These are phyloP conservation scores for Kingdonia uniflora DNA, from an alignment of 164 flowering plant genomes.

Conservation along the genomic window DNA sequence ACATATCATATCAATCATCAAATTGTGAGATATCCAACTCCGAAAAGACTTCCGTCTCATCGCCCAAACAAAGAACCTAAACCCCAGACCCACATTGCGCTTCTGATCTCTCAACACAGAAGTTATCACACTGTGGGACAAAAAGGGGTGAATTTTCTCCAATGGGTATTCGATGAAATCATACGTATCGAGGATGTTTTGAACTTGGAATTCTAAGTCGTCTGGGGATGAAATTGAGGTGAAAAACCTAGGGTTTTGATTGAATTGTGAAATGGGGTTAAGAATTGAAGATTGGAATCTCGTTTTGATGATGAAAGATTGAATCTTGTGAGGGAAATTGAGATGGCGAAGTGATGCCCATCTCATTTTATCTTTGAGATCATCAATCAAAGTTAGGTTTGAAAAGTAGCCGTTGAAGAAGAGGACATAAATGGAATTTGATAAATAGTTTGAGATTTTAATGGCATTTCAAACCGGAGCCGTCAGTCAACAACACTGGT, in stretches of 20 bases:
- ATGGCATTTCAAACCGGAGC: too few relatives aligned
- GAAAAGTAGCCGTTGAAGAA: too few relatives aligned
- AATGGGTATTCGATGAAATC: constrained; percentile 36
- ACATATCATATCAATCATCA: constrained; percentile 34
- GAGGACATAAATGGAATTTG: too few relatives aligned
- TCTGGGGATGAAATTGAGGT: background rate
- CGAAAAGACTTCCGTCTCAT: constrained; percentile 21
- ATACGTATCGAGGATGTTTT: constrained; percentile 19
- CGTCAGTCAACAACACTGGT: too few relatives aligned
- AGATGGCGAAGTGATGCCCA: too few relatives aligned
- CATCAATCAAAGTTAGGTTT: too few relatives aligned
- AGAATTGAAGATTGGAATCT: background rate
- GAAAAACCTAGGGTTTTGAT: constrained; percentile 4
- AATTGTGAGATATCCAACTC: constrained; percentile 23
- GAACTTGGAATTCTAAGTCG: constrained; percentile 12
- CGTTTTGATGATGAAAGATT: constrained; percentile 6
- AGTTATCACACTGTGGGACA: constrained; percentile 24
- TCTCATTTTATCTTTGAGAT: too few relatives aligned
- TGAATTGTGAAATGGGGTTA: constrained; percentile 7
- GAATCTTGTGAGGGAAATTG: too few relatives aligned
- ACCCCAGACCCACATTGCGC: constrained; percentile 21
- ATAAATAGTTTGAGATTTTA: too few relatives aligned
- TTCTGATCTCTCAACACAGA: constrained; percentile 25
- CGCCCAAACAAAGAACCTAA: constrained; percentile 74
- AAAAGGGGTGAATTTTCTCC: constrained; percentile 23